Conservation (phyloP, 2,329 filamentous ascomycete species). For the Cercospora citrullina region DNA sequence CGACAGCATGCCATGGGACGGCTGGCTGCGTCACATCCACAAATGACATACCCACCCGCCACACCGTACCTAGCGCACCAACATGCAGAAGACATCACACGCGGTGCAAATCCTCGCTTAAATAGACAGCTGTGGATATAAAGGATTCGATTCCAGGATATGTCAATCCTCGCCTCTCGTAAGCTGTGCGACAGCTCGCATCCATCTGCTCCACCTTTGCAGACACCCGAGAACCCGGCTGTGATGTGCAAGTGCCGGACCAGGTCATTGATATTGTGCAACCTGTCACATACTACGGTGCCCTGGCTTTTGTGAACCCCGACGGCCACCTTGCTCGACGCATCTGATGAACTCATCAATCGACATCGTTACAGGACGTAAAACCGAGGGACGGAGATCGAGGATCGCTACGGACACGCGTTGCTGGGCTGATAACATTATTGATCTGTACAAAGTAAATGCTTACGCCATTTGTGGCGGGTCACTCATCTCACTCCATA, state of each 20-base stretch:
- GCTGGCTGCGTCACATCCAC: neutral
- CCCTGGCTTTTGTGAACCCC: neutral
- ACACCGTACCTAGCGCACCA: neutral
- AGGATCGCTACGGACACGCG: neutral
- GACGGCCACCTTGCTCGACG: neutral
- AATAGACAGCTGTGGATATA: neutral
- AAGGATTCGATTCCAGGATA: neutral
- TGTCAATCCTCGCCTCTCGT: neutral
- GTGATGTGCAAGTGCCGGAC: neutral
- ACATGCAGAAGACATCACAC: neutral
- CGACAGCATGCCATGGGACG: neutral
- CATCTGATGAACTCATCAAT: neutral
- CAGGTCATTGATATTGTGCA: neutral
- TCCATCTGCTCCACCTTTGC: neutral
- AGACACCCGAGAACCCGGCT: neutral
- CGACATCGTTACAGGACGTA: neutral
- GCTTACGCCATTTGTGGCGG: neutral
- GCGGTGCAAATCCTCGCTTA: neutral
- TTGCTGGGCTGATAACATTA: neutral
- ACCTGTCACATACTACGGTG: neutral
- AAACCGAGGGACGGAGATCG: neutral
- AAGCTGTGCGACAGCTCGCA: constrained; percentile 10
- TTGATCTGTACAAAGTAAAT: constrained; percentile 5
- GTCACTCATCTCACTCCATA: neutral
- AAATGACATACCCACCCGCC: neutral